phyloP scores from a whole-genome alignment of 345 rosid species.

The Anastatica hierochuntica region DNA sequence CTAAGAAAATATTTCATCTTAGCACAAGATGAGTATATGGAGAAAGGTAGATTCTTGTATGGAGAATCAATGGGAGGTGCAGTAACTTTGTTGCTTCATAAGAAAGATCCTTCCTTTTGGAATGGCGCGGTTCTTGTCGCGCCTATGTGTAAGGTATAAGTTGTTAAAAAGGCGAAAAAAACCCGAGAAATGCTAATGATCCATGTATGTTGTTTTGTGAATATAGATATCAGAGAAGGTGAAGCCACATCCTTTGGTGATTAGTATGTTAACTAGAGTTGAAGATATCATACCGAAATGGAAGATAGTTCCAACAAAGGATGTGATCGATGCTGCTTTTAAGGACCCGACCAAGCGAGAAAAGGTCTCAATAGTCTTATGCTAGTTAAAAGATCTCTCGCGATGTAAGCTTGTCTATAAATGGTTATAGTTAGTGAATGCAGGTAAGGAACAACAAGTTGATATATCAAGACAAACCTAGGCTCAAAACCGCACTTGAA shows the following conservation, averaged over 20 bases:
- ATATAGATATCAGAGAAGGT: slow-evolving; percentile 88
- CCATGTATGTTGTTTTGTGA: too few species aligned
- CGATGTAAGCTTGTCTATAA: too few species aligned
- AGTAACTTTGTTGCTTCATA: slow-evolving; percentile 72
- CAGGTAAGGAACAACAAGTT: slow-evolving; percentile 77
- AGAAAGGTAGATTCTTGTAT: slow-evolving; percentile 76
- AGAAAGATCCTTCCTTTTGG: slow-evolving; percentile 69
- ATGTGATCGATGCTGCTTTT: slow-evolving; percentile 71
- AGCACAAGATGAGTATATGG: slow-evolving; percentile 64
- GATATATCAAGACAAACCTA: slow-evolving; percentile 92
- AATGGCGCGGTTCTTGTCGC: slow-evolving; percentile 89
- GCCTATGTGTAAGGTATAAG: slow-evolving; percentile 92
- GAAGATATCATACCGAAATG: slow-evolving; percentile 91
- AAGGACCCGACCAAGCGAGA: slow-evolving; percentile 80
- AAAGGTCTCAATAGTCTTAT: too few species aligned
- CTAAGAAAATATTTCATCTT: too few species aligned
- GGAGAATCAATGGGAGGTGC: slow-evolving; percentile 99
- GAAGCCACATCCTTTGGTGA: slow-evolving; percentile 84
- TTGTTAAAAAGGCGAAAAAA: too few species aligned
- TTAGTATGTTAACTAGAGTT: slow-evolving; percentile 62
- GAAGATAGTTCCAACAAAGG: slow-evolving; percentile 93
- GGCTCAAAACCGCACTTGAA: slow-evolving; percentile 91
- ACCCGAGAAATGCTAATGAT: too few species aligned
- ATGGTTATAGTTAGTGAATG: not conserved
- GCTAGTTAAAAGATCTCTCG: too few species aligned